Evolutionary conservation across 495 filamentous ascomycete genomes (phyloP).

Genomic region (Penicillium samsonianum): DNA sequence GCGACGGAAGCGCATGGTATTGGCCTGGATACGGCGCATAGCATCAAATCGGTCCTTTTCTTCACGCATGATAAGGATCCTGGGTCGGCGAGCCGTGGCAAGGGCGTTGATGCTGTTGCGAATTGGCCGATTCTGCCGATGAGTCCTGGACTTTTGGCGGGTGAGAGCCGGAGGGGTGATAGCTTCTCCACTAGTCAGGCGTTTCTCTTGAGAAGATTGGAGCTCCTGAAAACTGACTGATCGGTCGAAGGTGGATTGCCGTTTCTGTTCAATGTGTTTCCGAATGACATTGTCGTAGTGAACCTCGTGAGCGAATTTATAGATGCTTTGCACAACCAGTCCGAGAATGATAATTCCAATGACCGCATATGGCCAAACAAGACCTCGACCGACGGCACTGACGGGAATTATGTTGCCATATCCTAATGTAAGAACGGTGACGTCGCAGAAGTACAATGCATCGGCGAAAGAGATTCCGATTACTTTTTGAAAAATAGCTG

Average conservation of each 20-base stretch:
- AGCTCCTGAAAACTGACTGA: slow-evolving; percentile 46
- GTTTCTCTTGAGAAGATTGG: not conserved
- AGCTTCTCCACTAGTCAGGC: not conserved
- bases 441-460: slow-evolving; percentile 64
- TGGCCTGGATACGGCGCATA: slow-evolving; percentile 77
- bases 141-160: slow-evolving; percentile 11
- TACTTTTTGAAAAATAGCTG: slow-evolving; percentile 54
- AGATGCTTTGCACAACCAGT: slow-evolving; percentile 82
- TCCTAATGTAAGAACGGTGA: slow-evolving; percentile 66
- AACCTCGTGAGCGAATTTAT: slow-evolving; percentile 64
- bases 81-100: slow-evolving; percentile 22
- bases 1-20: slow-evolving; percentile 60
- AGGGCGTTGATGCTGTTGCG: slow-evolving; percentile 29
- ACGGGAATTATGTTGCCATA: slow-evolving; percentile 59
- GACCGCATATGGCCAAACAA: slow-evolving; percentile 81
- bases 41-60: slow-evolving; percentile 73
- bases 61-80: slow-evolving; percentile 41
- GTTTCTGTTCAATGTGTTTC: slow-evolving; percentile 59
- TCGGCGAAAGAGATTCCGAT: slow-evolving; percentile 54
- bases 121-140: slow-evolving; percentile 23
- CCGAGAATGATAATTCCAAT: slow-evolving; percentile 85
- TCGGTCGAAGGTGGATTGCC: slow-evolving; percentile 57
- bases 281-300: slow-evolving; percentile 67
- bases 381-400: slow-evolving; percentile 54
- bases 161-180: slow-evolving; percentile 6